Base-by-base conservation (phyloP, 2,329 filamentous ascomycete genomes). In the Sordariomycetes sp. region DNA sequence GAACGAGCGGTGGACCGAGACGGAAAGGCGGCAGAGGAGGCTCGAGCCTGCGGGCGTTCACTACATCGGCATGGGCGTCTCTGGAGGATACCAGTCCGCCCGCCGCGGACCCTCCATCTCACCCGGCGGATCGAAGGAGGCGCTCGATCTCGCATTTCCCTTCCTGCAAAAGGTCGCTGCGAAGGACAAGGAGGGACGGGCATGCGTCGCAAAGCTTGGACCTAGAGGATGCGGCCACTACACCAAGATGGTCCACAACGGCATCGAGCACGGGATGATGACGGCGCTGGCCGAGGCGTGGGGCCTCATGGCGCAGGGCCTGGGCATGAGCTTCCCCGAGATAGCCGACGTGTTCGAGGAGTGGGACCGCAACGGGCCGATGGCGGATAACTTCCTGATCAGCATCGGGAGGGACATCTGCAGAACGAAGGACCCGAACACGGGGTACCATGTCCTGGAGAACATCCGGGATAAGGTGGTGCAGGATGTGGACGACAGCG, bases 171-270 rank as follows among this genome's bases (percentile, higher is more conserved):
- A 75, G 48, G 77, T 87, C 53, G 79, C 85, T 0, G 85, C 85
- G 1, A 87, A 85, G 64, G 83, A 85, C 58, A 71, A 72, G 40
- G 72, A 80, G 3, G 82, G 81, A 1, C 77, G 74, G 12, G 77
- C 84, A 1, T 89, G 85, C 63, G 82, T 86, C 0, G 79, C 72
- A 0, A 74, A 77, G 28, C 76, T 86, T 53, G 86, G 86, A 0
- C 78, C 79, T 1, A 80, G 80, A 0, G 85, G 86, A 1, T 77
- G 80, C 1, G 86, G 86, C 0, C 86, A 89, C 67, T 89, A 85
- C 64, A 83, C 88, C 48, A 89, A 90, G 72, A 89, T 89, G 85
- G 78, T 88, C 3, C 86, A 89, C 66, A 88, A 89, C 62, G 86
- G 85, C 1, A 88, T 89, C 60, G 86, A 89, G 66, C 84, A 88